phyloP scores from a whole-genome alignment of 208 protist genomes.

The Crithidia bombi region DNA sequence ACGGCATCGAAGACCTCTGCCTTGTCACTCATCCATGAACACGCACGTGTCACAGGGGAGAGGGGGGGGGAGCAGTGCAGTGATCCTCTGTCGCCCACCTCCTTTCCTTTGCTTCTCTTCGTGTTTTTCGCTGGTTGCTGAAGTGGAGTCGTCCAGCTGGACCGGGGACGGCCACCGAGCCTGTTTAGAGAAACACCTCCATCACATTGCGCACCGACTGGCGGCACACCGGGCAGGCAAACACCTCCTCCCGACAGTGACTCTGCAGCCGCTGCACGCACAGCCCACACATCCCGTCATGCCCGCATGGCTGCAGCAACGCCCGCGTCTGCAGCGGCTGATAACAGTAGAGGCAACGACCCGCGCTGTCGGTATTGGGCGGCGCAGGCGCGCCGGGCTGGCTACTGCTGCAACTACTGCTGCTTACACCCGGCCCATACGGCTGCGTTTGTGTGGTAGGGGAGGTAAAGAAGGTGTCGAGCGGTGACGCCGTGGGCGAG shows the following conservation, averaged over 20 bases:
- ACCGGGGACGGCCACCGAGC: too few relatives aligned
- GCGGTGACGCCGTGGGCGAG: constrained; percentile 9
- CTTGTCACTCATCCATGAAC: not conserved
- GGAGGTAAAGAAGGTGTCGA: constrained; percentile 32
- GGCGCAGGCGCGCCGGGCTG: not conserved
- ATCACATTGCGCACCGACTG: constrained; percentile 30
- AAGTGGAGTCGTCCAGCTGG: too few relatives aligned
- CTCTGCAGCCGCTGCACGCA: constrained; percentile 52
- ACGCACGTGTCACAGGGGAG: not conserved
- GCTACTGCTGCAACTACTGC: not conserved
- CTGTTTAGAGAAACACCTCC: constrained; percentile 43
- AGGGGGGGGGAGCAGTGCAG: not conserved
- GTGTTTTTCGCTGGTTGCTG: too few relatives aligned
- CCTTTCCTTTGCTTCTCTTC: too few relatives aligned
- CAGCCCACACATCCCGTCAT: constrained; percentile 51
- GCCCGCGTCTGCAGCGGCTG: constrained; percentile 28
- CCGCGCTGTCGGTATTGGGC: not conserved
- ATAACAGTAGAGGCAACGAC: constrained; percentile 64
- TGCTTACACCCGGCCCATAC: not conserved
- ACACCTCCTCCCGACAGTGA: constrained; percentile 47
- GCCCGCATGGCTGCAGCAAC: constrained; percentile 70
- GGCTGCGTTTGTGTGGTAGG: not conserved
- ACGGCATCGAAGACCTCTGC: too few relatives aligned
- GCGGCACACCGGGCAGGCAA: constrained; percentile 62
- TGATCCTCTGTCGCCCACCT: too few relatives aligned